Base-by-base conservation (phyloP, 495 filamentous ascomycete genomes). In the Penicillium coprophilum region DNA sequence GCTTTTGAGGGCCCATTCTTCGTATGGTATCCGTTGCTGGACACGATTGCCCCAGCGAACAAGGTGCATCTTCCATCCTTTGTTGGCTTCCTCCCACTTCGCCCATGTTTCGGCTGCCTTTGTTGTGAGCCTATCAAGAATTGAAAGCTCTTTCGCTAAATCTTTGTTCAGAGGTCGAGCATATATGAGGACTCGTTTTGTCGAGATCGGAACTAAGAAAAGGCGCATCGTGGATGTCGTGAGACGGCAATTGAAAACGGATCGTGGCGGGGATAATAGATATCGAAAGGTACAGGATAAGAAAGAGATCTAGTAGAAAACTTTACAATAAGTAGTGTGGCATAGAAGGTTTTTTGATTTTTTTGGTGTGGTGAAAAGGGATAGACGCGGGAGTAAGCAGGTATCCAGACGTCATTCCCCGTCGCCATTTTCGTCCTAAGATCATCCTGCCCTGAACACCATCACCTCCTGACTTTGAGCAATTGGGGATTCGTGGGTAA, bases 1-100 rank as follows among this genome's bases (percentile, higher is more conserved):
- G 50, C 90, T 93, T 73, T 97, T 97, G 46, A 98, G 76, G 0
- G 90, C 93, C 87, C 94, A 99, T 88, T 99, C 94, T 74, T 97
- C 90, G 69, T 87, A 96, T 2, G 93, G 90, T 61, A 99, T 92
- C 39, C 90, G 83, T 64, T 88, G 87, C 49, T 97, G 81, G 10
- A 89, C 81, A 27, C 83, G 78, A 76, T 97, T 97, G 27, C 95
- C 94, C 69, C 92, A 94, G 50, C 78, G 78, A 20, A 92, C 92
- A 28, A 96, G 77, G 56, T 80, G 82, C 59, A 88, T 91, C 74
- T 97, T 89, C 94, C 93, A 97, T 31, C 88, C 86, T 46, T 77
- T 78, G 4, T 94, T 87, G 55, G 86, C 84, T 64, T 86, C 85
- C 70, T 97, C 94, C 93, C 93, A 97, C 15, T 70, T 70, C 0